phyloP scores from a whole-genome alignment of 2,329 filamentous ascomycete species.

The Mariannaea sp. region DNA sequence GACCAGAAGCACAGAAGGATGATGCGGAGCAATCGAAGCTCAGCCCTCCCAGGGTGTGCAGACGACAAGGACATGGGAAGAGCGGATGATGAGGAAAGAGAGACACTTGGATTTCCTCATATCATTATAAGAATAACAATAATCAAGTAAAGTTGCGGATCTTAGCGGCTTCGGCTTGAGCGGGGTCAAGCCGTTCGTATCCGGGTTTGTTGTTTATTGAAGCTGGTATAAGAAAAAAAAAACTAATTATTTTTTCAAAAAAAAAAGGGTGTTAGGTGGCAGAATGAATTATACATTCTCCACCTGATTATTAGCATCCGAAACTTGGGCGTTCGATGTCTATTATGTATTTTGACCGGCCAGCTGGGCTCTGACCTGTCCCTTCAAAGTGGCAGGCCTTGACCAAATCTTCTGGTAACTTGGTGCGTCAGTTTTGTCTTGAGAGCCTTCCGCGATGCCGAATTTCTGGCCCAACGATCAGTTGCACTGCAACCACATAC shows the following conservation, averaged over 20 bases:
- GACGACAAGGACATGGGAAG: slow-evolving; percentile 29
- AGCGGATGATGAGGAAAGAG: slow-evolving; percentile 31
- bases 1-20: slow-evolving; percentile 12
- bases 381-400: neutral
- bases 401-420: neutral
- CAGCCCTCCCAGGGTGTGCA: slow-evolving; percentile 33
- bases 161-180: slow-evolving; percentile 11
- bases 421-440: neutral
- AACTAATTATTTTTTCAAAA: too few relatives aligned
- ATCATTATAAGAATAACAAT: slow-evolving; percentile 22
- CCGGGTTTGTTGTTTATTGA: slow-evolving; percentile 13
- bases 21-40: slow-evolving; percentile 28
- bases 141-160: slow-evolving; percentile 13
- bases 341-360: neutral
- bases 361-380: neutral
- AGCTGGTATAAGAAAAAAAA: too few relatives aligned
- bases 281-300: slow-evolving; percentile 8
- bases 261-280: slow-evolving; percentile 16
- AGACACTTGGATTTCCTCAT: slow-evolving; percentile 32
- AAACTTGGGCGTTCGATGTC: too few relatives aligned
- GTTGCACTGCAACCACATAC: neutral
- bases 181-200: slow-evolving; percentile 22
- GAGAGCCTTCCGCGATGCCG: neutral
- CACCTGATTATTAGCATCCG: slow-evolving; percentile 2
- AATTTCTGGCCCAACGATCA: neutral